Evolutionary conservation across 148 eudicot species (phyloP).

Genomic region (Chenopodium suecicum): DNA sequence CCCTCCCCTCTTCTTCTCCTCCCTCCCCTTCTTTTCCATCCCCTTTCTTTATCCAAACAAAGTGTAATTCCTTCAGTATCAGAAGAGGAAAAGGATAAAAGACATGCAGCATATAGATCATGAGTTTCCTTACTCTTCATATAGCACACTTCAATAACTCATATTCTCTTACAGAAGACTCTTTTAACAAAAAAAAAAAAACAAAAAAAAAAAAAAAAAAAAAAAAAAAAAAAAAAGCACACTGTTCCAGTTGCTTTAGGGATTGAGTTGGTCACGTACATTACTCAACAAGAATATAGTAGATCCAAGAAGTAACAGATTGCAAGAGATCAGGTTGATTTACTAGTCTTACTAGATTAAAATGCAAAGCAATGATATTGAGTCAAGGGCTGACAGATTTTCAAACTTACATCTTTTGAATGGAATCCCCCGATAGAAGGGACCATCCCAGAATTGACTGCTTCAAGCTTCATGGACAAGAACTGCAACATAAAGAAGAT

Average conservation of each 20-base stretch:
- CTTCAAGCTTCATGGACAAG: constrained; percentile 91
- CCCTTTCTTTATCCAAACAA: too few relatives aligned
- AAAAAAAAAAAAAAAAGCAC: too few relatives aligned
- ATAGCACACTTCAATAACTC: too few relatives aligned
- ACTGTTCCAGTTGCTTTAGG: background rate
- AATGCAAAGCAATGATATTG: background rate
- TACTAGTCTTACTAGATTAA: background rate
- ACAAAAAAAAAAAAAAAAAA: too few relatives aligned
- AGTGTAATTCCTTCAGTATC: background rate
- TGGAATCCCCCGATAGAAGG: constrained; percentile 52
- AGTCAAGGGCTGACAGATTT: background rate
- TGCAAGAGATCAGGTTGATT: background rate
- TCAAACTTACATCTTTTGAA: constrained; percentile 69
- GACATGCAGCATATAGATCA: too few relatives aligned
- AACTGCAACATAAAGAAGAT: constrained; percentile 45
- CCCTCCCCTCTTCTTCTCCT: too few relatives aligned
- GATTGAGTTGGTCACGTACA: background rate
- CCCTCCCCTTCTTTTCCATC: too few relatives aligned
- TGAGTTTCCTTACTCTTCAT: background rate
- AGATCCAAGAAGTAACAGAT: background rate
- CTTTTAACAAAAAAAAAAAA: background rate
- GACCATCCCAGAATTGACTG: constrained; percentile 65
- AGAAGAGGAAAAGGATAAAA: background rate
- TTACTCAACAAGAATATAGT: background rate
- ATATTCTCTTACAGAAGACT: background rate